A percentile compares a stretch with the other conserved stretches of the same genome.
Conservation (phyloP, 2,329 filamentous ascomycete genomes). For the Colletotrichum siamense region DNA sequence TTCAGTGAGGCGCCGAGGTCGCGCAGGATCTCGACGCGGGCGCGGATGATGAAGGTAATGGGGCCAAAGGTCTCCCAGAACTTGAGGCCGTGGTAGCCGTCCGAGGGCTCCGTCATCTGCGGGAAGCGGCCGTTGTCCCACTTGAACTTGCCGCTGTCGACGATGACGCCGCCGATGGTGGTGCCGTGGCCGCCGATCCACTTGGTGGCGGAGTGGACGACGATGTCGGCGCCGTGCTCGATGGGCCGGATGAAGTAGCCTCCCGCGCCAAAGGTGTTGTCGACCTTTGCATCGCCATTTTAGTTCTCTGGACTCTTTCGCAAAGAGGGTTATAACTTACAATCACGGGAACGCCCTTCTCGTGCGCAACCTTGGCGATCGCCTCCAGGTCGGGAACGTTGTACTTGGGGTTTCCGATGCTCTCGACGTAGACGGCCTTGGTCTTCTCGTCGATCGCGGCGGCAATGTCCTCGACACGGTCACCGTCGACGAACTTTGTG, state of each 20-base stretch:
- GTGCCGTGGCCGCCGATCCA: constrained; percentile 98
- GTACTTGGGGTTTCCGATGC: constrained; percentile 91
- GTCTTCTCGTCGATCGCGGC: constrained; percentile 90
- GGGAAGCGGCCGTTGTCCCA: constrained; percentile 91
- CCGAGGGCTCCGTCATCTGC: constrained; percentile 86
- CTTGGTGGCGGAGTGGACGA: constrained; percentile 93
- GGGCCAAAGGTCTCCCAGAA: constrained; percentile 93
- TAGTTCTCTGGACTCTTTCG: not conserved
- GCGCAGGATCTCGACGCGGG: constrained; percentile 87
- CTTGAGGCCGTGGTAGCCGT: constrained; percentile 90
- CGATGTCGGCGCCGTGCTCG: constrained; percentile 89
- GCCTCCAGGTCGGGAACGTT: constrained; percentile 91
- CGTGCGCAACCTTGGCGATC: constrained; percentile 80
- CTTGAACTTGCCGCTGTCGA: constrained; percentile 92
- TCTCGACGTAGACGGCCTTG: constrained; percentile 91
- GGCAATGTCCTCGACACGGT: constrained; percentile 79
- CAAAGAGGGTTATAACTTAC: constrained; percentile 39
- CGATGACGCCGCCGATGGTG: constrained; percentile 83
- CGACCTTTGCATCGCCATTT: constrained; percentile 54
- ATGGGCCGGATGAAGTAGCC: constrained; percentile 89
- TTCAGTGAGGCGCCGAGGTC: constrained; percentile 85
- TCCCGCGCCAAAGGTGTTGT: constrained; percentile 95
- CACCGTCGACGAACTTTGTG: constrained; percentile 87
- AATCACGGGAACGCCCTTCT: constrained; percentile 69
- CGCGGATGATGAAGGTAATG: constrained; percentile 82